phyloP scores from a whole-genome alignment of 306 rosid species.

The Lathyrus oleraceus region DNA sequence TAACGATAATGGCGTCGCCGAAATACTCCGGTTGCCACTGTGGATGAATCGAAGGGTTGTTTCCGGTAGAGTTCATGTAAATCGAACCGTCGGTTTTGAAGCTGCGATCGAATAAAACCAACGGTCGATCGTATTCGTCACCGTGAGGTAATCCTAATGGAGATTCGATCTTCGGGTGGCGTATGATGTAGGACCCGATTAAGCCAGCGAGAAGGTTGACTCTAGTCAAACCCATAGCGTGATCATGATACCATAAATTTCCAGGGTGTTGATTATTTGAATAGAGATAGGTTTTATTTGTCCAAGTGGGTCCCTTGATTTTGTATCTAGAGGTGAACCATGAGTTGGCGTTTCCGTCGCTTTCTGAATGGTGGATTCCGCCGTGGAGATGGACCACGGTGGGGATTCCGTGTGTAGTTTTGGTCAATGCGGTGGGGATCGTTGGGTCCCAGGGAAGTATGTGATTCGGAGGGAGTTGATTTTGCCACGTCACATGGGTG shows the following conservation, averaged over 20 bases:
- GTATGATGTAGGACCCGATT: slow-evolving; percentile 62
- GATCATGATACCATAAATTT: slow-evolving; percentile 86
- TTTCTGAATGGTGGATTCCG: slow-evolving; percentile 55
- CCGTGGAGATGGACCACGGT: slow-evolving; percentile 89
- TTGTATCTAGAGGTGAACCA: slow-evolving; percentile 62
- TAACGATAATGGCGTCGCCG: slow-evolving; percentile 73
- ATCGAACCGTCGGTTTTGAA: slow-evolving; percentile 65
- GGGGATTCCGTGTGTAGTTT: slow-evolving; percentile 53
- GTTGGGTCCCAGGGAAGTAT: slow-evolving; percentile 87
- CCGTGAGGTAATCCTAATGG: slow-evolving; percentile 55
- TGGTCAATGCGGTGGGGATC: slow-evolving; percentile 57
- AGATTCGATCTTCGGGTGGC: slow-evolving; percentile 48
- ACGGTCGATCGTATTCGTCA: slow-evolving; percentile 49
- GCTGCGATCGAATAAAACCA: slow-evolving; percentile 67
- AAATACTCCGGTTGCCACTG: slow-evolving; percentile 63
- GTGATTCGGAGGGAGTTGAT: slow-evolving; percentile 69
- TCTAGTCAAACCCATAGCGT: slow-evolving; percentile 78
- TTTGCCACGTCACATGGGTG: slow-evolving; percentile 68
- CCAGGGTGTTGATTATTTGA: slow-evolving; percentile 73
- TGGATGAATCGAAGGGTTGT: slow-evolving; percentile 79
- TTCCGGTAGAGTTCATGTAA: slow-evolving; percentile 67
- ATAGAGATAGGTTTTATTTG: slow-evolving; percentile 49
- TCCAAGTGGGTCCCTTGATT: slow-evolving; percentile 59
- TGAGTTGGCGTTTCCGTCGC: slow-evolving; percentile 67
- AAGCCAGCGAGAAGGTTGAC: slow-evolving; percentile 75